Base-by-base conservation (phyloP, 257 asterid genomes). In the Sherardia arvensis region DNA sequence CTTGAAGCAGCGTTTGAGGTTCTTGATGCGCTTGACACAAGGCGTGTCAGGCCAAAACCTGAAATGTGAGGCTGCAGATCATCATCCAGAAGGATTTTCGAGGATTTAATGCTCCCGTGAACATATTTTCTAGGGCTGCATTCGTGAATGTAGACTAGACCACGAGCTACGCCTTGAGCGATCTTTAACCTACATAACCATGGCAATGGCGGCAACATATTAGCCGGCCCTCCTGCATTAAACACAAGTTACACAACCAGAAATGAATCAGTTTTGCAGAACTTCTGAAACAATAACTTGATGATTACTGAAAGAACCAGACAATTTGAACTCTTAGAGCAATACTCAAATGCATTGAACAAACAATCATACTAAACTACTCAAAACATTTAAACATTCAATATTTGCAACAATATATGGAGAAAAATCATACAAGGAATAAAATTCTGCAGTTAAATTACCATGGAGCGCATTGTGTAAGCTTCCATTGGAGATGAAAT, bases 401-500 rank as follows among this genome's bases (percentile, higher is more conserved):
- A 43, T 14, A 43, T 43, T 7, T 43, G 49, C 20, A 15, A 43
- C 15, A 43, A 14, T n/a, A 43, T 14, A 14, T 43, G 49, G 34
- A 32, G 4, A 8, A n/a, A 49, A 23, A 5, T 10, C 14, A 15
- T 15, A 7, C 5, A 38, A 57, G 27, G 20, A 5, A 1, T 8
- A 5, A 38, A 18, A n/a, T n/a, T n/a, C n/a, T n/a, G n/a, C n/a
- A n/a, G n/a, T n/a, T n/a, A n/a, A 15, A 30, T 77, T 81, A 92
- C 99, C 97, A 69, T 87, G 97, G 66, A 93, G 79, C 14, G 97
- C 97, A 59, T 40, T 72, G 76, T 65, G 77, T 88, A 93, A 71
- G 84, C 85, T 87, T 59, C 97, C 96, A 63, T 90, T 93, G 57
- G 72, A 53, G 57, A 93, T 74, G 74, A 78, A 90, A 76, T 93